Evolutionary conservation across 805 yeast genomes (phyloP).

Genomic region (Metschnikowia sp.): DNA sequence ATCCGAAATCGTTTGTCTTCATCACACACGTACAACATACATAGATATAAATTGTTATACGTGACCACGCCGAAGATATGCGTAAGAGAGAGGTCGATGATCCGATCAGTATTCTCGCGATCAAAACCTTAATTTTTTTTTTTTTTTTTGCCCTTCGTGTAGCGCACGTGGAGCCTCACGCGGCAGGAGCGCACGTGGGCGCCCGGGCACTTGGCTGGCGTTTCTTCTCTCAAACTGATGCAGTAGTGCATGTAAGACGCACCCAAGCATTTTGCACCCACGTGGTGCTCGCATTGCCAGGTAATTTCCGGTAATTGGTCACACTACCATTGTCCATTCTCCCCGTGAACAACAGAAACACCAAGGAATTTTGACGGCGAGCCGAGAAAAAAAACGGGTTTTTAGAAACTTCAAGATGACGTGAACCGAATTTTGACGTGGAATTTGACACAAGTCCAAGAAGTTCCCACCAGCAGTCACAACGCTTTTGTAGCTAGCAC

Average conservation of each 20-base stretch:
- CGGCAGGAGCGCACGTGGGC: constrained; percentile 4
- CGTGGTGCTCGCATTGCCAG: constrained; percentile 10
- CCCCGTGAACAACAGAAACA: constrained; percentile 1
- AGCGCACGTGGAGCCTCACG: too few species aligned
- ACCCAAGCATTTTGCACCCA: constrained; percentile 12
- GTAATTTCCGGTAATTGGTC: constrained; percentile 13
- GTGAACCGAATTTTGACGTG: neutral
- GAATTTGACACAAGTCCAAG: neutral
- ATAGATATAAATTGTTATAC: too few species aligned
- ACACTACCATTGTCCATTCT: constrained; percentile 11
- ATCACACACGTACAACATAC: too few species aligned
- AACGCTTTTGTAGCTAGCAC: too few species aligned
- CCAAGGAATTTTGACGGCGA: constrained; percentile 3
- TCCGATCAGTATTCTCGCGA: too few species aligned
- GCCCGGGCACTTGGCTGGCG: neutral
- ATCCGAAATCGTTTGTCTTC: too few species aligned
- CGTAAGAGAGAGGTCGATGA: too few species aligned
- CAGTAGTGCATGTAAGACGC: neutral
- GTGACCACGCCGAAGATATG: too few species aligned
- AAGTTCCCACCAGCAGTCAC: neutral
- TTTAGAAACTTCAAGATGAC: neutral
- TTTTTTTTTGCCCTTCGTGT: too few species aligned
- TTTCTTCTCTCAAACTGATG: neutral
- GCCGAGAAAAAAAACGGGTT: neutral
- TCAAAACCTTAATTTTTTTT: too few species aligned